Evolutionary conservation across 768 basidiomycete species (phyloP), one percentile per base, ranked within the genome.

Genomic region (Collybia sp.): DNA sequence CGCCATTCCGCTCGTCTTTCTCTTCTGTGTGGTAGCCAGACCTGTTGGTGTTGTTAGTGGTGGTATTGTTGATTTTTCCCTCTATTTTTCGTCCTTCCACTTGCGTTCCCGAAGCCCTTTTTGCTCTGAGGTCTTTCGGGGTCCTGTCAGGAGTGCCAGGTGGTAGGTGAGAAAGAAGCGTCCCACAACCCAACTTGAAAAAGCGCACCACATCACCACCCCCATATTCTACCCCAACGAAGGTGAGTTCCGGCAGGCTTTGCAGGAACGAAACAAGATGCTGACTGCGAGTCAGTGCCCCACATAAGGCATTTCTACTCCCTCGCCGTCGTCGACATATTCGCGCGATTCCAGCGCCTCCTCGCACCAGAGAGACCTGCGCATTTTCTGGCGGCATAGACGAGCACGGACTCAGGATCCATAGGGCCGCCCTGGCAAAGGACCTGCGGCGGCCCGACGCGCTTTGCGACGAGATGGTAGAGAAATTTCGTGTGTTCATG

Each of bases 171-270:
- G 25, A 25, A 25, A 25, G 25, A 25, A 25, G 25, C 4, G 25
- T 25, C 25, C 25, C n/a, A n/a, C n/a, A n/a, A n/a, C n/a, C n/a
- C n/a, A n/a, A n/a, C n/a, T n/a, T n/a, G n/a, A n/a, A n/a, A 84
- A 87, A 49, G 85, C 86, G 12, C 93, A 80, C 72, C 93, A 89
- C 58, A 70, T 91, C 30, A 93, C 92, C 0, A 93, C 93, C 0
- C 93, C 93, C 6, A 94, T 96, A 58, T 96, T 93, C 65, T 94
- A 96, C 60, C 91, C 92, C 45, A 94, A 94, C 66, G 85, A 92
- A 25, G 81, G 88, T 82, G 39, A 52, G 62, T 53, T 11, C 32
- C 17, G 15, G 17, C 39, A 12, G 1, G 19, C 16, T 15, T 31
- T 19, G 15, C 17, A 11, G 13, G 32, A 36, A n/a, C n/a, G n/a